Conservation (phyloP, 1,139 yeast species). For the Kodamaea suecica region DNA sequence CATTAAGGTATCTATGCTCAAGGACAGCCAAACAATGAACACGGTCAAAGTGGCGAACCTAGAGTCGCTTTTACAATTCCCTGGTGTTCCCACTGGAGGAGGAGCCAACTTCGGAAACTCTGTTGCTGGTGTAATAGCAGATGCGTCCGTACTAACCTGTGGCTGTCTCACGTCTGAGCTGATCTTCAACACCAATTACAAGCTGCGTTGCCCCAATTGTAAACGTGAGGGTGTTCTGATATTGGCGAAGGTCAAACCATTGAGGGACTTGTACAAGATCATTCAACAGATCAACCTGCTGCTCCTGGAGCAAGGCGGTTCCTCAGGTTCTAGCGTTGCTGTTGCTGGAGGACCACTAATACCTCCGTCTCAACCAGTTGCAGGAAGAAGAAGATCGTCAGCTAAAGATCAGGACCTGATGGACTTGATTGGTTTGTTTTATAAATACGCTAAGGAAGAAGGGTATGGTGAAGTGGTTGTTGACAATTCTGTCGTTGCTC, state of each 20-base stretch:
- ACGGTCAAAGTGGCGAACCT: constrained; percentile 24
- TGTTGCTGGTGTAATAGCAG: constrained; percentile 30
- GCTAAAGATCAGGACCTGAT: constrained; percentile 21
- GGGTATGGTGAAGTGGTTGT: constrained; percentile 1
- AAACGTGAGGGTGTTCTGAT: constrained; percentile 27
- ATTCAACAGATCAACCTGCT: constrained; percentile 23
- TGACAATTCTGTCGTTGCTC: constrained; percentile 9
- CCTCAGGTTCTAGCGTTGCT: constrained; percentile 1
- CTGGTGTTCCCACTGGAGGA: constrained; percentile 26
- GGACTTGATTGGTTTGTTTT: constrained; percentile 39
- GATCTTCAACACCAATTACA: constrained; percentile 23
- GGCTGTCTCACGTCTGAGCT: constrained; percentile 69
- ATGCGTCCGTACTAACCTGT: constrained; percentile 60
- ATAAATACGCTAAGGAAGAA: constrained; percentile 40
- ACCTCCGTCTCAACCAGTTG: no score
- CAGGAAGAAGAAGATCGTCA: constrained; percentile 4
- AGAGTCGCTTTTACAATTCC: constrained; percentile 31
- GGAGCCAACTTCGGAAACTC: constrained; percentile 6
- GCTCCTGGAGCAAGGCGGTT: no score
- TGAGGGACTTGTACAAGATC: constrained; percentile 48
- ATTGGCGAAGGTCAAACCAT: constrained; percentile 48
- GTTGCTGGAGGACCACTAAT: neutral
- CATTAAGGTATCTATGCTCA: no score
- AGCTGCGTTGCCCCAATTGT: constrained; percentile 51
- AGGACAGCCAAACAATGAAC: constrained; percentile 26